phyloP scores from a whole-genome alignment of 225 moss, liverwort and hornwort genomes.

The Anthoceros angustus region DNA sequence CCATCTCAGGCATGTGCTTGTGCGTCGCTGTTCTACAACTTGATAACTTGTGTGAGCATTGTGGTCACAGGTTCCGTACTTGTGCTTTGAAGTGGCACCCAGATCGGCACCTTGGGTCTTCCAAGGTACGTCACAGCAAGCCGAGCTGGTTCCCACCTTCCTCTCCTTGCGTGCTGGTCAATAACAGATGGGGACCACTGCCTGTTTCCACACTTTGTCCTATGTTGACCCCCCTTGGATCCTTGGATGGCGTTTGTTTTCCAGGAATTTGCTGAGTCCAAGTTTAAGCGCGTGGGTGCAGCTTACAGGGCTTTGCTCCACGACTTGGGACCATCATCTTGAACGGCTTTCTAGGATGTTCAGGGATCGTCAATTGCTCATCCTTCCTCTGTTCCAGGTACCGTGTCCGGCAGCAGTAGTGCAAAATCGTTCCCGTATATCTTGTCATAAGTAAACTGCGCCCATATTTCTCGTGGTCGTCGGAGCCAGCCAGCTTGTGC shows the following conservation, averaged over 20 bases:
- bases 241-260: background rate
- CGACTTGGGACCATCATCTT: background rate
- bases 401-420: no score
- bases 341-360: background rate
- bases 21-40: background rate
- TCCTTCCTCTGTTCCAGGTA: no score
- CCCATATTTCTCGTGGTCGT: no score
- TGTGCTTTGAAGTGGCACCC: conserved; percentile 2
- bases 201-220: no score
- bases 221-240: no score
- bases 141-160: background rate
- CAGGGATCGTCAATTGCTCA: no score
- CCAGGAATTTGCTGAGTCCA: background rate
- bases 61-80: background rate
- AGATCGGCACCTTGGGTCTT: background rate
- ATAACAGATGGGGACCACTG: background rate
- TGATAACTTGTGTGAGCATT: background rate
- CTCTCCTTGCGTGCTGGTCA: background rate
- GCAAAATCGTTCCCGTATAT: no score
- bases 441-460: no score
- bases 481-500: no score
- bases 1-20: background rate
- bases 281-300: background rate
- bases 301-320: background rate
- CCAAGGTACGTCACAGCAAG: background rate